These are phyloP conservation scores for Sclerotinia glacialis DNA, from an alignment of 2,329 filamentous ascomycete genomes.

Conservation along the genomic window DNA sequence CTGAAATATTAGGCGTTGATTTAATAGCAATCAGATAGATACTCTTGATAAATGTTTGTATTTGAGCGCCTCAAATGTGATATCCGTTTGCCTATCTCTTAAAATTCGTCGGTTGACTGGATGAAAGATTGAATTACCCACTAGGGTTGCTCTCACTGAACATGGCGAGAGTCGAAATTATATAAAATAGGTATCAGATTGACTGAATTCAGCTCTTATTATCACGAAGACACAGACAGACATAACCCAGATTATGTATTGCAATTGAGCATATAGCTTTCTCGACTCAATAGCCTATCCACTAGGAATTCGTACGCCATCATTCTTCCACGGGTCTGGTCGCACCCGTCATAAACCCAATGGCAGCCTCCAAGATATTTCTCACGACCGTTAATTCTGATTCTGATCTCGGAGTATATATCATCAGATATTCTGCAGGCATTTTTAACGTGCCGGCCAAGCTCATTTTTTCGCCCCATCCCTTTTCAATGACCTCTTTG, in stretches of 20 bases:
- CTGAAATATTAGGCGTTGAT: background rate
- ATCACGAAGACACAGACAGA: background rate
- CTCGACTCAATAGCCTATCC: background rate
- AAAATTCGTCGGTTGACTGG: no score
- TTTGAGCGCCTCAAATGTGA: background rate
- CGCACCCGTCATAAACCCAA: conserved; percentile 33
- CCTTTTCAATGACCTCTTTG: conserved; percentile 33
- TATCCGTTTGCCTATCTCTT: background rate
- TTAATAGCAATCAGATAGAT: background rate
- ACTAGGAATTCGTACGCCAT: background rate
- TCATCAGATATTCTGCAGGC: conserved; percentile 31
- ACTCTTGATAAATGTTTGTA: background rate
- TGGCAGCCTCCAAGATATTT: conserved; percentile 30
- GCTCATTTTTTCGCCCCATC: conserved; percentile 34
- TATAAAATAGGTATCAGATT: background rate
- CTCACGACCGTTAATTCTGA: conserved; percentile 30
- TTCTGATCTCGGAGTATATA: conserved; percentile 33
- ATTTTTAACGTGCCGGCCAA: conserved; percentile 30
- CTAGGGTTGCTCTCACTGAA: background rate
- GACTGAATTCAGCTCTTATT: no score
- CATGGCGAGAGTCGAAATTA: no score
- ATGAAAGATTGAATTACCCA: background rate
- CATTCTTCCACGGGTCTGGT: background rate
- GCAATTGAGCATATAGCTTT: no score
- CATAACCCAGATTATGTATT: background rate